Percentiles rank a stretch among this genome's conserved stretches.
These are phyloP conservation scores for Apiospora marii DNA, from an alignment of 2,329 filamentous ascomycete genomes.

Conservation along the genomic window DNA sequence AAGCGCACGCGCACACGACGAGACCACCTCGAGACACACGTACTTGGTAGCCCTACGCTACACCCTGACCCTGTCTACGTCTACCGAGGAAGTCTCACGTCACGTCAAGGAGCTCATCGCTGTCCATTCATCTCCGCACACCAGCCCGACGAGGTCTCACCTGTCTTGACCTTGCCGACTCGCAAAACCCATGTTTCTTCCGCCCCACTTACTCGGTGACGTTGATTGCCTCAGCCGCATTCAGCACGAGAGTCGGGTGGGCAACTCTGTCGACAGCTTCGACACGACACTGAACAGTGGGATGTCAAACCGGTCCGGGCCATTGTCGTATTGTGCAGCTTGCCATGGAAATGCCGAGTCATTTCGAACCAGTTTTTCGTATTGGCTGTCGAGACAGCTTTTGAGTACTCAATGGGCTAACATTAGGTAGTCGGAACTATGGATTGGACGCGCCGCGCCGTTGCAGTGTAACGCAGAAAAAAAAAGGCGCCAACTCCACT, in stretches of 20 bases:
- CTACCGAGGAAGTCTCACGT: neutral
- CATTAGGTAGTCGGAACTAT: neutral
- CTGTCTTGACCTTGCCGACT: neutral
- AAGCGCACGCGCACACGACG: neutral
- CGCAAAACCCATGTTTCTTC: neutral
- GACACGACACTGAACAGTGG: neutral
- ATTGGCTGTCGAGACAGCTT: neutral
- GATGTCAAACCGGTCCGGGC: no score
- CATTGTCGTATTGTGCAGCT: no score
- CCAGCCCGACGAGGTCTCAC: neutral
- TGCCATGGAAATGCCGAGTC: neutral
- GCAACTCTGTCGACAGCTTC: neutral
- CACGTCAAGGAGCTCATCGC: neutral
- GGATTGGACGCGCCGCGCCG: slow-evolving; percentile 11
- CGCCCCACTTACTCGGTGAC: neutral
- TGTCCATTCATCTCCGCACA: slow-evolving; percentile 4
- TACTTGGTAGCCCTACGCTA: slow-evolving; percentile 4
- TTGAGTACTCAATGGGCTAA: neutral
- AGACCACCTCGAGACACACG: no score
- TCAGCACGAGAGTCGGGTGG: neutral
- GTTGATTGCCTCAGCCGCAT: neutral
- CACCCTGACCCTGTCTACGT: slow-evolving; percentile 1
- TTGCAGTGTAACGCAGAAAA: neutral
- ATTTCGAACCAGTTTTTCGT: neutral
- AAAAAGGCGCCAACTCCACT: slow-evolving; percentile 4